phyloP scores from a whole-genome alignment of 257 asterid species.

The Fraxinus pennsylvanica region DNA sequence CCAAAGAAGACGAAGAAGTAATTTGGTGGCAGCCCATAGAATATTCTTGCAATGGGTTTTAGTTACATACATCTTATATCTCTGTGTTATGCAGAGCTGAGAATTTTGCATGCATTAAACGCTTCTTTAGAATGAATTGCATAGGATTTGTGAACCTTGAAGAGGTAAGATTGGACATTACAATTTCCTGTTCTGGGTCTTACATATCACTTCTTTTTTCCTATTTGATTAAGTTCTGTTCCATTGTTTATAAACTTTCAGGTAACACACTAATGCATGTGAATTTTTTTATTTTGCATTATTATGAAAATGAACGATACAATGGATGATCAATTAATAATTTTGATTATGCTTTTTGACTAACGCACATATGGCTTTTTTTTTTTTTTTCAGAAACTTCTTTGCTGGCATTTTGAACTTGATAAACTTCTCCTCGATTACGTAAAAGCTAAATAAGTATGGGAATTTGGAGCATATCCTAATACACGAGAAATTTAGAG shows the following conservation, averaged over 20 bases:
- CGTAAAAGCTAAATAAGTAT: conserved; percentile 63
- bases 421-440: conserved; percentile 82
- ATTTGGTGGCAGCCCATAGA: too few relatives aligned
- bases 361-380: conserved; percentile 16
- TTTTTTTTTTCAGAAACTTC: conserved; percentile 55
- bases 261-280: neutral
- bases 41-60: too few relatives aligned
- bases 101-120: too few relatives aligned
- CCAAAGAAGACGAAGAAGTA: too few relatives aligned
- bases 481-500: neutral
- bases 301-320: neutral
- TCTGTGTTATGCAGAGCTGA: too few relatives aligned
- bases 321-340: neutral
- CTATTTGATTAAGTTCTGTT: neutral
- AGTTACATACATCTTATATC: too few relatives aligned
- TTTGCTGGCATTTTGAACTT: conserved; percentile 89
- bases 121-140: too few relatives aligned
- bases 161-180: neutral
- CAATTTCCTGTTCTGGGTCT: neutral
- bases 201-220: neutral
- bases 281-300: conserved; percentile 3
- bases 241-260: neutral
- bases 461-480: conserved; percentile 13
- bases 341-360: conserved; percentile 13
- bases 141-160: too few relatives aligned